Conservation (phyloP, 83 land plant genomes). For the Picea engelmannii region DNA sequence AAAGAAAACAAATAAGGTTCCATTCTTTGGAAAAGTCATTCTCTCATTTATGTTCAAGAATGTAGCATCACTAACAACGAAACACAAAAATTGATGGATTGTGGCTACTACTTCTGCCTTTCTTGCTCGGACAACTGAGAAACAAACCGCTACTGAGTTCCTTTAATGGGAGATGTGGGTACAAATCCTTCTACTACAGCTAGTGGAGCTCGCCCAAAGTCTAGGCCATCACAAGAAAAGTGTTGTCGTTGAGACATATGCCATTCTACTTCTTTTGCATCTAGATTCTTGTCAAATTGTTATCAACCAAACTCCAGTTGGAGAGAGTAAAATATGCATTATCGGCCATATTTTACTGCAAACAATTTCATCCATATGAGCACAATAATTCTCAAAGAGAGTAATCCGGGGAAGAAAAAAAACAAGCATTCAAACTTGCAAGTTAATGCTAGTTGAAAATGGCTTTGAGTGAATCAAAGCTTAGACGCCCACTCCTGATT, state of each 20-base stretch:
- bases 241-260: conserved; percentile 65
- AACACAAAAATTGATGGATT: conserved; percentile 65
- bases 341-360: too few relatives aligned
- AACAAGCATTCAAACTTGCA: too few relatives aligned
- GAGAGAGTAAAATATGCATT: too few relatives aligned
- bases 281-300: conserved; percentile 40
- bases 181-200: conserved; percentile 66
- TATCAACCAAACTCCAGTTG: neutral
- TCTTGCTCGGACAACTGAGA: too few relatives aligned
- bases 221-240: conserved; percentile 59
- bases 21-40: neutral
- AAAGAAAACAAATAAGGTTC: neutral
- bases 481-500: too few relatives aligned
- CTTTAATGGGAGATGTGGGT: conserved; percentile 43
- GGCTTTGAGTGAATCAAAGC: too few relatives aligned
- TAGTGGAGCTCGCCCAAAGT: conserved; percentile 76
- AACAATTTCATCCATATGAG: too few relatives aligned
- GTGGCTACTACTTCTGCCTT: conserved; percentile 66
- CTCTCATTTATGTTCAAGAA: neutral
- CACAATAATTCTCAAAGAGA: too few relatives aligned
- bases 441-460: too few relatives aligned
- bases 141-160: too few relatives aligned
- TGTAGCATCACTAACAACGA: neutral
- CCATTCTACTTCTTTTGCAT: conserved; percentile 29
- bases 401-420: too few relatives aligned